Evolutionary conservation across 2,329 filamentous ascomycete species (phyloP), one percentile per base, ranked within the genome.

Genomic region (Colletotrichum tofieldiae): DNA sequence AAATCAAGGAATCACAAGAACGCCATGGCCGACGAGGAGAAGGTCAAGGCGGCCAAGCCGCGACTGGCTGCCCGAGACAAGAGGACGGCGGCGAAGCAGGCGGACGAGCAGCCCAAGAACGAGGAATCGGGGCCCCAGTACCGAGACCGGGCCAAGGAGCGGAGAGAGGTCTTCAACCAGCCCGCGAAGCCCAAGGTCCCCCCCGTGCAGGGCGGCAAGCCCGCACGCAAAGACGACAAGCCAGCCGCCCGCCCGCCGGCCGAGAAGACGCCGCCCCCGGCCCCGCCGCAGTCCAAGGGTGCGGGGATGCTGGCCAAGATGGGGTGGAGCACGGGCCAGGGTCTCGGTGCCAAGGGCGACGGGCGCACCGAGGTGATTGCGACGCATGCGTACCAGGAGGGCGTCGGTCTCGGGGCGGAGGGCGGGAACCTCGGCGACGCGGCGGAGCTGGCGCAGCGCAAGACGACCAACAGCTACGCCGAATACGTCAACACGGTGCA

Each of bases 391-490:
- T 94, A 94, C 79, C 86, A 89, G 26, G 88, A 91, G 20, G 92
- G 92, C 23, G 92, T 93, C 1, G 92, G 92, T 1, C 82, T 94
- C 20, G 92, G 92, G 0, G 92, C 92, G 1, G 88, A 92, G 76
- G 91, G 92, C 0, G 88, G 90, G n/a, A 92, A 91, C 77, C 81
- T 93, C 47, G 92, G 92, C 16, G 91, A 94, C 80, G 92, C 92
- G 37, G 85, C 86, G 9, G 87, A 90, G 77, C 86, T 93, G 77
- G 91, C 91, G 32, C 87, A 88, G 73, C 84, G 88, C 74, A 87
- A 88, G 77, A 93, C 91, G 5, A 87, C 85, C 77, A 87, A 88
- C 49, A 86, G 83, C 49, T 92, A 92, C 75, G 82, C 85, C 0
- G 89, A 89, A 65, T 93, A 93, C 77, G 84, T 93, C 65, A 88